A percentile compares a stretch with the other conserved stretches of the same genome.
phyloP scores from a whole-genome alignment of 2,329 filamentous ascomycete species.

The Simplicillium aogashimaense region DNA sequence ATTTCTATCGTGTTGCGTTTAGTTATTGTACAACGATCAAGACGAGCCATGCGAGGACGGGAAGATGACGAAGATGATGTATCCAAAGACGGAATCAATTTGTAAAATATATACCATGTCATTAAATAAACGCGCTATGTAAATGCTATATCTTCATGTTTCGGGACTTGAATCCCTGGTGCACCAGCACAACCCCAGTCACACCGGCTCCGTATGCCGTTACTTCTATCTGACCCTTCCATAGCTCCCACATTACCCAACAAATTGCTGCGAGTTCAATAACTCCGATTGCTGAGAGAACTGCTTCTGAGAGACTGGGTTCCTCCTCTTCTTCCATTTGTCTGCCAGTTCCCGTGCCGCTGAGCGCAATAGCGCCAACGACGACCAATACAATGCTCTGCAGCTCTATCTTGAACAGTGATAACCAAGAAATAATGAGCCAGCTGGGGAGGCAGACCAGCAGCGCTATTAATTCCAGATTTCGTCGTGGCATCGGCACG shows the following conservation, averaged over 20 bases:
- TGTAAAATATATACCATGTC: neutral
- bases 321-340: conserved; percentile 6
- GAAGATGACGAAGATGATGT: neutral
- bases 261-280: conserved; percentile 21
- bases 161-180: conserved; percentile 15
- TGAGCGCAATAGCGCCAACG: conserved; percentile 19
- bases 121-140: neutral
- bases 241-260: conserved; percentile 21
- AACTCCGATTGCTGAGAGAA: conserved; percentile 18
- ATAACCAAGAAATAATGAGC: conserved; percentile 10
- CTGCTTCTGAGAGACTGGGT: conserved; percentile 11
- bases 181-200: conserved; percentile 20
- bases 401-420: conserved; percentile 15
- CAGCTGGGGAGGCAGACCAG: conserved; percentile 14
- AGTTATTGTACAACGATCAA: conserved; percentile 7
- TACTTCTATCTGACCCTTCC: conserved; percentile 13
- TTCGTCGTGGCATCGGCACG: neutral
- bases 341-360: conserved; percentile 17
- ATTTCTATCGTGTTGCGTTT: conserved; percentile 9
- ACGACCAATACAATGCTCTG: conserved; percentile 16
- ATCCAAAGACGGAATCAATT: no score
- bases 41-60: no score
- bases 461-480: conserved; percentile 12
- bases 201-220: conserved; percentile 17
- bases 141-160: neutral